phyloP scores from a whole-genome alignment of 2,329 filamentous ascomycete genomes.

The Dothideomycetes sp. region DNA sequence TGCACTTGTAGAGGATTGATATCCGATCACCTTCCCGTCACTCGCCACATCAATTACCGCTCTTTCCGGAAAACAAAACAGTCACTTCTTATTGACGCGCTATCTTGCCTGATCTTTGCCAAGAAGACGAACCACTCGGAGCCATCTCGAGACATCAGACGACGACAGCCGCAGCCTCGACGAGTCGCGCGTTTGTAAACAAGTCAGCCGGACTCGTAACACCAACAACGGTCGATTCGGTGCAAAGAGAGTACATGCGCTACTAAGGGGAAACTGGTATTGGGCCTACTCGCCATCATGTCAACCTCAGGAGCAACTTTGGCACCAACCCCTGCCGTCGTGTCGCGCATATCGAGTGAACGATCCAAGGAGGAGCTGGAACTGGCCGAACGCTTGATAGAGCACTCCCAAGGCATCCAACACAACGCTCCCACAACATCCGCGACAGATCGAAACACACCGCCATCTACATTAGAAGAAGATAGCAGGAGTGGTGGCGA shows the following conservation, averaged over 20 bases:
- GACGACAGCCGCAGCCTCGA: constrained; percentile 1
- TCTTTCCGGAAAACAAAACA: too few relatives aligned
- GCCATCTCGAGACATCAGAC: neutral
- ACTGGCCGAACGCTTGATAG: constrained; percentile 40
- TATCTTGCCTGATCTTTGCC: too few relatives aligned
- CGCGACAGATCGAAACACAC: constrained; percentile 13
- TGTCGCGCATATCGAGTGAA: constrained; percentile 27
- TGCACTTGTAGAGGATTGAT: too few relatives aligned
- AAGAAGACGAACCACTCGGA: too few relatives aligned
- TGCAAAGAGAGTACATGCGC: neutral
- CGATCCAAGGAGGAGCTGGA: constrained; percentile 43
- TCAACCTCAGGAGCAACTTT: constrained; percentile 5
- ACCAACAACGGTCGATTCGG: too few relatives aligned
- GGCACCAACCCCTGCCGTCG: constrained; percentile 2
- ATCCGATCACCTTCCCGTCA: too few relatives aligned
- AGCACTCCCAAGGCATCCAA: constrained; percentile 33
- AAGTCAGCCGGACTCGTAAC: neutral
- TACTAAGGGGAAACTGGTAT: too few relatives aligned
- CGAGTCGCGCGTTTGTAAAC: constrained; percentile 1
- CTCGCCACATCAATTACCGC: too few relatives aligned
- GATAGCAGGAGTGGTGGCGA: constrained; percentile 11
- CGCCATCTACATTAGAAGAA: constrained; percentile 12
- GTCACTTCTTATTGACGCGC: too few relatives aligned
- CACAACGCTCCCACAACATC: constrained; percentile 15
- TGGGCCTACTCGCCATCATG: too few relatives aligned